Evolutionary conservation across 345 rosid species (phyloP).

Genomic region (Eucalyptus pauciflora): DNA sequence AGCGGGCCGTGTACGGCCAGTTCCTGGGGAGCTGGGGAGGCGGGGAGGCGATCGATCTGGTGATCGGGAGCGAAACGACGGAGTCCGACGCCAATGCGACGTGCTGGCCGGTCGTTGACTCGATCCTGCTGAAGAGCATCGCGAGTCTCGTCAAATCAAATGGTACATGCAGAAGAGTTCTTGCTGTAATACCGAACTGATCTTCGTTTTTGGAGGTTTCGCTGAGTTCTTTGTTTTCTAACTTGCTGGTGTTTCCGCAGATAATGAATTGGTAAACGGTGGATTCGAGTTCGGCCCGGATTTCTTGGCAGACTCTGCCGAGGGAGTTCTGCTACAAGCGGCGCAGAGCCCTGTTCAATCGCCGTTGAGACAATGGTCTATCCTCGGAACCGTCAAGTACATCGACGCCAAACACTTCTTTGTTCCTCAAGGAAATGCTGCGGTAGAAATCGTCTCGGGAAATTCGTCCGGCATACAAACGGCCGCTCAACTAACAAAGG

Average conservation of each 20-base stretch:
- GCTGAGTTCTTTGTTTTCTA: not conserved
- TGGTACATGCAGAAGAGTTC: conserved; percentile 3
- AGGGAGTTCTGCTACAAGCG: conserved; percentile 34
- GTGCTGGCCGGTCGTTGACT: conserved; percentile 51
- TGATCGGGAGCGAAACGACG: conserved; percentile 18
- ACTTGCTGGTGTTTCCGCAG: not conserved
- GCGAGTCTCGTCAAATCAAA: conserved; percentile 9
- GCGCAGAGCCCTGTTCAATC: conserved; percentile 33
- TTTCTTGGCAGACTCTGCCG: conserved; percentile 27
- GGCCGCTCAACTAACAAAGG: conserved; percentile 13
- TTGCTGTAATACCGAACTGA: not conserved
- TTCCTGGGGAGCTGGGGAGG: conserved; percentile 36
- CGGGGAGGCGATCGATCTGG: conserved; percentile 23
- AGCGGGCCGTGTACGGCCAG: conserved; percentile 34
- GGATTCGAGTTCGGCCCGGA: conserved; percentile 58
- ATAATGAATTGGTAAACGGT: conserved; percentile 32
- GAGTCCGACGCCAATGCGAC: conserved; percentile 29
- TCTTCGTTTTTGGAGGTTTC: not conserved
- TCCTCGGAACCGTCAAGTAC: conserved; percentile 42
- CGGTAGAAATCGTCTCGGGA: conserved; percentile 34
- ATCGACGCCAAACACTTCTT: conserved; percentile 36
- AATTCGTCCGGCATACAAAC: conserved; percentile 32
- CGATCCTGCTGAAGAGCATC: conserved; percentile 20
- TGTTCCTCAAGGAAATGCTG: conserved; percentile 53
- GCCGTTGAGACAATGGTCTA: conserved; percentile 31